Conservation (phyloP, 2,329 filamentous ascomycete species). For the Cladosporium halotolerans region DNA sequence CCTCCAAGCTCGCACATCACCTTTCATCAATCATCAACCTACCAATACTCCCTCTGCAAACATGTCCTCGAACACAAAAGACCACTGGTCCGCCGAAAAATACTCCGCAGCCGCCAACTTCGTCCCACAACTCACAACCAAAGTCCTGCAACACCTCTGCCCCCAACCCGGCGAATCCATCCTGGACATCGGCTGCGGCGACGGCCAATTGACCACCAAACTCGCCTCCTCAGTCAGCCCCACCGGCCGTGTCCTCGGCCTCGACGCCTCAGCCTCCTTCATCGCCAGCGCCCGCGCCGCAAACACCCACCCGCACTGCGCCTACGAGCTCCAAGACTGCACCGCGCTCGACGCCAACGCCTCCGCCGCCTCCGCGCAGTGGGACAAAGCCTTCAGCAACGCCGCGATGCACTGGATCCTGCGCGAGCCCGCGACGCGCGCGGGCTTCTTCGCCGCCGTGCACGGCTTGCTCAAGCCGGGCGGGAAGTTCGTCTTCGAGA, state of each 20-base stretch:
- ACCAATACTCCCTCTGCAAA: no score
- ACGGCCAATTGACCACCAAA: constrained; percentile 35
- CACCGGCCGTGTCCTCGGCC: constrained; percentile 30
- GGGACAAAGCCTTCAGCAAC: constrained; percentile 39
- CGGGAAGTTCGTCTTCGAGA: constrained; percentile 61
- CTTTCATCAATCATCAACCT: no score
- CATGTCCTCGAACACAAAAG: constrained; percentile 14
- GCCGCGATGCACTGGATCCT: constrained; percentile 47
- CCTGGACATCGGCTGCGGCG: constrained; percentile 37
- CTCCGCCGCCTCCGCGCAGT: constrained; percentile 13
- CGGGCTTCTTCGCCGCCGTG: constrained; percentile 49
- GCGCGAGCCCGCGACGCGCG: constrained; percentile 38
- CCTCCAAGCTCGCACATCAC: no score
- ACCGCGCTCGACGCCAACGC: constrained; percentile 22
- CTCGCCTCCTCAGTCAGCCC: constrained; percentile 26
- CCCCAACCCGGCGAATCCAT: constrained; percentile 31
- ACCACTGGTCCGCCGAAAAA: constrained; percentile 29
- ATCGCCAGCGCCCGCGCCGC: constrained; percentile 30
- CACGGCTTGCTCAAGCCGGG: constrained; percentile 48
- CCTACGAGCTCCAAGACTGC: constrained; percentile 30
- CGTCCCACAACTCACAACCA: constrained; percentile 36
- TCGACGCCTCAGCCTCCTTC: constrained; percentile 37
- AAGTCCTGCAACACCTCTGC: constrained; percentile 33
- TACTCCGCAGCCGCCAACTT: constrained; percentile 36
- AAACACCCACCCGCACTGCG: constrained; percentile 19